These are phyloP conservation scores for Neurospora sp. DNA, from an alignment of 495 filamentous ascomycete genomes.

Conservation along the genomic window DNA sequence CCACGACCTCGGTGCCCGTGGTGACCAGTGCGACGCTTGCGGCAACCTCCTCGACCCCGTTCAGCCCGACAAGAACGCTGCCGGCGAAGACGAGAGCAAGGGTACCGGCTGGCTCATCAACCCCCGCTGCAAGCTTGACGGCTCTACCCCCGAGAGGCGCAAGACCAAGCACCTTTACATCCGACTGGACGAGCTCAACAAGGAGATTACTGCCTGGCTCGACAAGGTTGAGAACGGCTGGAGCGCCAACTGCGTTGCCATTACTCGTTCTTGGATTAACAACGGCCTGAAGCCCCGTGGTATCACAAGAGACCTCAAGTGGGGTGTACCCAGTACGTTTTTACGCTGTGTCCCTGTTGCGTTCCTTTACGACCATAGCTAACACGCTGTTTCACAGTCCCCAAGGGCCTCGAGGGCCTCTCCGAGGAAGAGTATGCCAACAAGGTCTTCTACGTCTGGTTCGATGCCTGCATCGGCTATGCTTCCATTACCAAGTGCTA, in stretches of 20 bases:
- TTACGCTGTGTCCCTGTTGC: slow-evolving; percentile 47
- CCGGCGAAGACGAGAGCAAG: slow-evolving; percentile 13
- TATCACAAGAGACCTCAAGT: slow-evolving; percentile 88
- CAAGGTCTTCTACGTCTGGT: slow-evolving; percentile 97
- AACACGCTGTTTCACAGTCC: slow-evolving; percentile 13
- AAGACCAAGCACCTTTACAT: slow-evolving; percentile 60
- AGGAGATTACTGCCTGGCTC: slow-evolving; percentile 62
- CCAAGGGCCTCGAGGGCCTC: slow-evolving; percentile 16
- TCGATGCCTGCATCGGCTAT: slow-evolving; percentile 96
- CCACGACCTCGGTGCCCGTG: slow-evolving; percentile 69
- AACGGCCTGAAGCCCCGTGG: slow-evolving; percentile 73
- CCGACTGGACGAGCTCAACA: slow-evolving; percentile 67
- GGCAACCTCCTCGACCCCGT: slow-evolving; percentile 69
- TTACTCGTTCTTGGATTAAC: slow-evolving; percentile 70
- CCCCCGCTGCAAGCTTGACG: slow-evolving; percentile 71
- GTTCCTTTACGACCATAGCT: background rate
- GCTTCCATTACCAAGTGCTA: slow-evolving; percentile 91
- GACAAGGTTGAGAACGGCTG: slow-evolving; percentile 45
- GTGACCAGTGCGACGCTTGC: slow-evolving; percentile 77
- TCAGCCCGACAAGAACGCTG: slow-evolving; percentile 23
- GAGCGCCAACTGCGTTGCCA: slow-evolving; percentile 64
- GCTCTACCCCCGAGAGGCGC: slow-evolving; percentile 60
- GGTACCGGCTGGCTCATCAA: slow-evolving; percentile 33
- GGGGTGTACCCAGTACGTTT: slow-evolving; percentile 50
- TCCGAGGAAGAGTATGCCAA: slow-evolving; percentile 44